Percentiles rank a stretch among this genome's conserved stretches.
Conservation (phyloP, 2,329 filamentous ascomycete genomes). For the Pleoardoris graminearum region DNA sequence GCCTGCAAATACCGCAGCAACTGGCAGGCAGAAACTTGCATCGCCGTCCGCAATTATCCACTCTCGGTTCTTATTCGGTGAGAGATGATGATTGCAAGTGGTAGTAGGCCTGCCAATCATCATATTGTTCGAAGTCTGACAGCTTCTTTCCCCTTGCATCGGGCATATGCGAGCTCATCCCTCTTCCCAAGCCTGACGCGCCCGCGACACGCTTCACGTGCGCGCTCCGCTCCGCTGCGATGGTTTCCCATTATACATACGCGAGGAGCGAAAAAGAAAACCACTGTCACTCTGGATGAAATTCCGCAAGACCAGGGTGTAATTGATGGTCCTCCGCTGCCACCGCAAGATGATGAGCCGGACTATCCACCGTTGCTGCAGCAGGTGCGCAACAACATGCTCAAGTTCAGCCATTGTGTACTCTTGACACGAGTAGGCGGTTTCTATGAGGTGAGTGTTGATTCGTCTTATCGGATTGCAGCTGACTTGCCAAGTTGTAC, state of each 20-base stretch:
- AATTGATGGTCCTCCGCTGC: constrained; percentile 50
- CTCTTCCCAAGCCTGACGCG: constrained; percentile 27
- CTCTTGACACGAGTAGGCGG: constrained; percentile 88
- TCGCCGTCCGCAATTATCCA: neutral
- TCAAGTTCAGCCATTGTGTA: constrained; percentile 87
- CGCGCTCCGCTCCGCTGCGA: constrained; percentile 11
- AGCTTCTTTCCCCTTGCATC: neutral
- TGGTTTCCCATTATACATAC: constrained; percentile 22
- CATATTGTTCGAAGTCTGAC: neutral
- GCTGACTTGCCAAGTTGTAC: constrained; percentile 63
- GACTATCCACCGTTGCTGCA: constrained; percentile 86
- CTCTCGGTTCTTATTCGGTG: neutral
- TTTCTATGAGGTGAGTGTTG: constrained; percentile 75
- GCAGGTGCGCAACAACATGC: constrained; percentile 87
- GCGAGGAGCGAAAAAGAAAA: constrained; percentile 48
- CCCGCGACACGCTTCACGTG: constrained; percentile 36
- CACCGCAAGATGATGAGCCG: constrained; percentile 52
- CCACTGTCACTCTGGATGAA: constrained; percentile 44
- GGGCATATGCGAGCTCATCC: constrained; percentile 4
- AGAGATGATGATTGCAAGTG: constrained; percentile 25
- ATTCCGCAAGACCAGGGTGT: constrained; percentile 64
- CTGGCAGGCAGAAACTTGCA: neutral
- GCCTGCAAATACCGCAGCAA: constrained; percentile 7
- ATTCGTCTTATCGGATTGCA: constrained; percentile 1
- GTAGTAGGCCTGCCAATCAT: constrained; percentile 14